Evolutionary conservation across 1,284 basidiomycete genomes (phyloP), one percentile per base, ranked within the genome.

Genomic region (Ceratobasidium sp.): DNA sequence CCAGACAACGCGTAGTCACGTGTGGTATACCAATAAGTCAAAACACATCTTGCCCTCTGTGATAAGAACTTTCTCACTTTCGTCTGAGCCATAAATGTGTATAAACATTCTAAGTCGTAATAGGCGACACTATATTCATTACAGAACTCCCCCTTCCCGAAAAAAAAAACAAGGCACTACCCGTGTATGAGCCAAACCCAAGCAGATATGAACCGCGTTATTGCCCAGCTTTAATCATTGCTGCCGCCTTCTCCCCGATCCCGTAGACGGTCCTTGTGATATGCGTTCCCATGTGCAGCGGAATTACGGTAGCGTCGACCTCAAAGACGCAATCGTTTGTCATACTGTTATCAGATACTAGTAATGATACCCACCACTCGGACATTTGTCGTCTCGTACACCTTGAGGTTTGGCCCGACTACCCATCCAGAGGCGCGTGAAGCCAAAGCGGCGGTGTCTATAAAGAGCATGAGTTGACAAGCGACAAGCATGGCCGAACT

Each of bases 191-290:
- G 40, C 6, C 25, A 56, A 29, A 70, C 22, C 37, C 29, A 34
- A 61, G 54, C 17, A 15, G 1, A 43, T 51, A 15, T 29, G 11
- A 7, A 37, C 9, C 22, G 29, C 15, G 32, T 66, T 66, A 75
- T n/a, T 75, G 62, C 15, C 71, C 71, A 44, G 62, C 70, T 51
- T 62, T 64, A 57, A 81, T 81, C 6, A 82, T 49, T 57, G 79
- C 80, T 5, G 81, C 80, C 9, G 80, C 82, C 75, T 81, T 82
- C 76, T 83, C 82, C 25, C 79, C 81, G 46, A 83, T 78, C 7
- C 83, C 85, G 65, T 85, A 85, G 7, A 82, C 78, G 29, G 83
- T 80, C 19, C 82, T 80, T 81, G 82, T 82, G 34, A 83, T 77
- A 76, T 86, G 85, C 0, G 83, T 81, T 4, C 81, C 80, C 62